phyloP scores from a whole-genome alignment of 306 rosid genomes.

The Trifolium pratense region DNA sequence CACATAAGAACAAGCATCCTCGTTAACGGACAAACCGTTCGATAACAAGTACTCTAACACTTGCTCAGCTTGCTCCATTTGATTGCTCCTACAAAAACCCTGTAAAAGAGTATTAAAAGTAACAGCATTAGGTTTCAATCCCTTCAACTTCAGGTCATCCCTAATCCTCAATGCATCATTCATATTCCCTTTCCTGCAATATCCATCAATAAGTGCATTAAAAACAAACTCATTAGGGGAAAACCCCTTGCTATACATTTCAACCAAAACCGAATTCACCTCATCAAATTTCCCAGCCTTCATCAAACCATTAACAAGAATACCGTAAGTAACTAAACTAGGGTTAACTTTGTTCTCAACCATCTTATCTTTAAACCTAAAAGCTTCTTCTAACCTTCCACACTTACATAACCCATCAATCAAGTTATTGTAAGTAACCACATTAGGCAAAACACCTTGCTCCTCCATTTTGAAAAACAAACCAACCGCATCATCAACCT shows the following conservation, averaged over 20 bases:
- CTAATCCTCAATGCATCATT: conserved; percentile 60
- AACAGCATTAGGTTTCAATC: conserved; percentile 63
- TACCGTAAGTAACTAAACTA: conserved; percentile 61
- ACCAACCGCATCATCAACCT: conserved; percentile 57
- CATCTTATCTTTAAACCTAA: conserved; percentile 63
- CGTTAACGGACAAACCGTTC: conserved; percentile 50
- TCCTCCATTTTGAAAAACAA: conserved; percentile 64
- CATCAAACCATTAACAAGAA: conserved; percentile 65
- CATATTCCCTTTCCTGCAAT: conserved; percentile 64
- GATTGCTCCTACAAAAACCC: conserved; percentile 60
- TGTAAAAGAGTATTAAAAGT: conserved; percentile 65
- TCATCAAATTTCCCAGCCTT: conserved; percentile 59
- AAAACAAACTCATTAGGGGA: conserved; percentile 64
- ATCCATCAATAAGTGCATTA: conserved; percentile 66
- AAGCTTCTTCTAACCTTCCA: conserved; percentile 64
- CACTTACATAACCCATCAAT: conserved; percentile 72
- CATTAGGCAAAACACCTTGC: conserved; percentile 65
- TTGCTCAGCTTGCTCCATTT: conserved; percentile 58
- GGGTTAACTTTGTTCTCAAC: conserved; percentile 50
- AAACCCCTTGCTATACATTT: conserved; percentile 61
- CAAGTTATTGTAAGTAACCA: conserved; percentile 67
- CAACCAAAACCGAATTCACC: conserved; percentile 53
- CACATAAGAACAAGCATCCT: conserved; percentile 57
- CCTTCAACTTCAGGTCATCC: conserved; percentile 67
- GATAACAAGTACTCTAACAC: conserved; percentile 49